Evolutionary conservation across 225 moss, liverwort and hornwort species (phyloP).

Genomic region (Polytrichum commune): DNA sequence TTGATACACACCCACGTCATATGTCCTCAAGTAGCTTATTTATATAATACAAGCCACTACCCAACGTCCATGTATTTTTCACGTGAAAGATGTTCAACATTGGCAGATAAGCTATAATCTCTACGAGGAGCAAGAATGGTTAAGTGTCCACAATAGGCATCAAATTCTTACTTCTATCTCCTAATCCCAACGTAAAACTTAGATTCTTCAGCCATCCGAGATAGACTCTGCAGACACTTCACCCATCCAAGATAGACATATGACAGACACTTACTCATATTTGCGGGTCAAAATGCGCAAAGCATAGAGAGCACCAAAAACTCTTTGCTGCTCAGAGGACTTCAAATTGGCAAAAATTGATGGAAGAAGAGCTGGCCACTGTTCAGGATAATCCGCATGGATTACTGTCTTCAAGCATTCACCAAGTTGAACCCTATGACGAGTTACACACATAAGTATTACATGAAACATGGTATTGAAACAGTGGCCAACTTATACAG

Average conservation of each 20-base stretch:
- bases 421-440: constrained; percentile 81
- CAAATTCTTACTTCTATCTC: too few species aligned
- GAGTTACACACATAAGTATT: not conserved
- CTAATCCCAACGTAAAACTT: too few species aligned
- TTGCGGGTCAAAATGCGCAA: constrained; percentile 94
- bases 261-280: constrained; percentile 74
- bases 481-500: not conserved
- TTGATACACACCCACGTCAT: too few species aligned
- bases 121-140: too few species aligned
- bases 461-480: not conserved
- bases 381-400: constrained; percentile 94
- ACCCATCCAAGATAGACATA: not conserved
- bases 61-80: too few species aligned
- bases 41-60: too few species aligned
- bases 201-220: not conserved
- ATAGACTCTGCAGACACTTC: constrained; percentile 20
- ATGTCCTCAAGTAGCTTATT: too few species aligned
- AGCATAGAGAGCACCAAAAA: constrained; percentile 89
- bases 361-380: constrained; percentile 79
- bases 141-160: too few species aligned
- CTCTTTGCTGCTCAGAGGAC: constrained; percentile 87
- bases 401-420: constrained; percentile 98
- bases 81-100: too few species aligned
- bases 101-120: too few species aligned
- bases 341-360: constrained; percentile 83